phyloP scores from a whole-genome alignment of 495 filamentous ascomycete genomes.

The Aspergillus baeticus region DNA sequence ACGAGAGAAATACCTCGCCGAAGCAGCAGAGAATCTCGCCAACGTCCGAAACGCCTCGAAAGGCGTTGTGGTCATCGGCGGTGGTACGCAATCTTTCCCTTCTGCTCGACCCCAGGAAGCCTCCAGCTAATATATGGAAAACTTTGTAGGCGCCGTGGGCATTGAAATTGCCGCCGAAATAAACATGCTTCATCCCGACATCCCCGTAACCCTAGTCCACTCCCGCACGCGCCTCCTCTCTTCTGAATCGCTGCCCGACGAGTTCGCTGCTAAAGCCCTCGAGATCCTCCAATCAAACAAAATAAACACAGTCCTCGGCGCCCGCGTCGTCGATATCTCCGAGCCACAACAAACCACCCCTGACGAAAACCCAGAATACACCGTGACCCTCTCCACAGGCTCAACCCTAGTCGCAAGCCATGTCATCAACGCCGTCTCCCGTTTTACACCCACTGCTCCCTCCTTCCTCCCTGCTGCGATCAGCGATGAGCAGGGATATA shows the following conservation, averaged over 20 bases:
- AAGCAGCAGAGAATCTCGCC: slow-evolving; percentile 32
- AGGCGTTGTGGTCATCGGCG: slow-evolving; percentile 60
- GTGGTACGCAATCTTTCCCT: slow-evolving; percentile 28
- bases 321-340: slow-evolving; percentile 43
- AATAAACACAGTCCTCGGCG: slow-evolving; percentile 55
- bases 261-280: slow-evolving; percentile 55
- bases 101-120: too few relatives aligned
- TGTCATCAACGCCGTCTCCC: slow-evolving; percentile 58
- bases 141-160: slow-evolving; percentile 59
- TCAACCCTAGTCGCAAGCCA: slow-evolving; percentile 49
- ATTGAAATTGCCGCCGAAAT: slow-evolving; percentile 72
- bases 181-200: slow-evolving; percentile 54
- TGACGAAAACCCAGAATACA: slow-evolving; percentile 45
- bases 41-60: slow-evolving; percentile 31
- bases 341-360: slow-evolving; percentile 16
- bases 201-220: slow-evolving; percentile 65
- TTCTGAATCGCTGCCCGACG: slow-evolving; percentile 63
- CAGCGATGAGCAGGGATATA: slow-evolving; percentile 51
- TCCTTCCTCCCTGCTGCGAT: not conserved
- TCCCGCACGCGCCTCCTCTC: slow-evolving; percentile 62
- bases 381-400: slow-evolving; percentile 55
- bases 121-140: too few relatives aligned
- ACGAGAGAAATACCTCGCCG: slow-evolving; percentile 55
- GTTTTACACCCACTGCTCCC: slow-evolving; percentile 8
- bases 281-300: slow-evolving; percentile 51